Percentiles rank a stretch among this genome's conserved stretches.
Evolutionary conservation across 2,329 filamentous ascomycete genomes (phyloP).

Genomic region (Monascus ruber): DNA sequence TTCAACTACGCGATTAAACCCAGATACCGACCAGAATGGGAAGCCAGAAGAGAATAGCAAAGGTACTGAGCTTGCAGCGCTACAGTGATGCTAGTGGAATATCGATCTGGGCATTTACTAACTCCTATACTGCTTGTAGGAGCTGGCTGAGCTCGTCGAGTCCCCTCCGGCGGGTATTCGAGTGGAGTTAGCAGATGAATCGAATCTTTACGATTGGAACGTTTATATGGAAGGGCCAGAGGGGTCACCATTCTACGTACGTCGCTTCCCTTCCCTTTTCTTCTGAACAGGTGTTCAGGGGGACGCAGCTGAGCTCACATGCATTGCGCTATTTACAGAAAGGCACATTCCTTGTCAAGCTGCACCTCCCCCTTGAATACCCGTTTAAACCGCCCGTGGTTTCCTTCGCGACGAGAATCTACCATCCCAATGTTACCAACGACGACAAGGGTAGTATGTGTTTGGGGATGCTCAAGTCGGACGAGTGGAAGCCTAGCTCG

Average conservation of each 20-base stretch:
- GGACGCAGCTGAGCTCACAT: slow-evolving; percentile 1
- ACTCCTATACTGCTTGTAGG: slow-evolving; percentile 31
- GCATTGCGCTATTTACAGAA: slow-evolving; percentile 33
- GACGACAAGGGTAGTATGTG: slow-evolving; percentile 78
- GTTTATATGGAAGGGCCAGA: slow-evolving; percentile 55
- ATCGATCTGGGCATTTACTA: neutral
- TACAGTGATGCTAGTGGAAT: no score
- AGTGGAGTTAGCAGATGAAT: slow-evolving; percentile 48
- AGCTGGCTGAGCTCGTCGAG: slow-evolving; percentile 47
- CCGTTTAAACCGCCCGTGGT: slow-evolving; percentile 80
- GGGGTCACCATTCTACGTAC: slow-evolving; percentile 53
- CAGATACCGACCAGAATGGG: slow-evolving; percentile 18
- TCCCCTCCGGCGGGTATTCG: slow-evolving; percentile 47
- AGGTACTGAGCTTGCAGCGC: slow-evolving; percentile 17
- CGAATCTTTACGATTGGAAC: slow-evolving; percentile 58
- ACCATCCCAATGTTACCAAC: slow-evolving; percentile 90
- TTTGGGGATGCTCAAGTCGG: slow-evolving; percentile 66
- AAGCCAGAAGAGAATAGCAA: slow-evolving; percentile 38
- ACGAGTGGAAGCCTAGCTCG: slow-evolving; percentile 85
- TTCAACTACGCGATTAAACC: neutral
- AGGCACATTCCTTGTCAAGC: slow-evolving; percentile 61
- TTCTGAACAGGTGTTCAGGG: neutral
- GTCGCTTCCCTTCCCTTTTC: slow-evolving; percentile 10
- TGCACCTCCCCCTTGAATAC: slow-evolving; percentile 68
- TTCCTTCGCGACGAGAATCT: slow-evolving; percentile 78